Evolutionary conservation across 2,329 filamentous ascomycete genomes (phyloP).

Genomic region (Aspergillus aculeatinus): DNA sequence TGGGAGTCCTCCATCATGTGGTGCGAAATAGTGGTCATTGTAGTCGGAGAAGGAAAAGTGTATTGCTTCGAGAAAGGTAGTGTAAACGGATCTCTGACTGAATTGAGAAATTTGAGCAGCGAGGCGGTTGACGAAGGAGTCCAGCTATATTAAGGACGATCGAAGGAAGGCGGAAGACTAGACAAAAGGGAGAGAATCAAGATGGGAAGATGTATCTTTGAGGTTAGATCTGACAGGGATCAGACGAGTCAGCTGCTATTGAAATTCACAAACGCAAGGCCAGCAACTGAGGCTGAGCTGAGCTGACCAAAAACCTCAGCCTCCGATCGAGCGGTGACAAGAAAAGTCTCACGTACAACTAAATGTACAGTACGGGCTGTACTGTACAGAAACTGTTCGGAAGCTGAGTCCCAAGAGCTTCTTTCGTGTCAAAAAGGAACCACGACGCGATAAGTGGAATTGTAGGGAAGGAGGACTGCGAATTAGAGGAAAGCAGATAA

Average conservation of each 20-base stretch:
- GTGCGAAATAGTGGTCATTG: slow-evolving; percentile 29
- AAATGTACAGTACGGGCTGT: too few relatives aligned
- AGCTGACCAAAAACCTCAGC: slow-evolving; percentile 2
- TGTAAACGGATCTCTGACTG: neutral
- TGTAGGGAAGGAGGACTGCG: too few relatives aligned
- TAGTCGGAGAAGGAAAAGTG: slow-evolving; percentile 9
- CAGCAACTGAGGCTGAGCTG: slow-evolving; percentile 12
- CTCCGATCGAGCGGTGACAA: neutral
- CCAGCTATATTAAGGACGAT: neutral
- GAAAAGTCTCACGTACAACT: too few relatives aligned
- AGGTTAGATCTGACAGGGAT: neutral
- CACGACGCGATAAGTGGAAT: too few relatives aligned
- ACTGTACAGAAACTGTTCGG: too few relatives aligned
- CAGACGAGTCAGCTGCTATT: slow-evolving; percentile 8
- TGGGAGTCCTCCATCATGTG: slow-evolving; percentile 31
- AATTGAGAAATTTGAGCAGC: neutral
- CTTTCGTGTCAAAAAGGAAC: too few relatives aligned
- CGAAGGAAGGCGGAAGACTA: neutral
- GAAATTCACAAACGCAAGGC: neutral
- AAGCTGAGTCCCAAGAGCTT: neutral
- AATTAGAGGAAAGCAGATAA: too few relatives aligned
- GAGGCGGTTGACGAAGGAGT: neutral
- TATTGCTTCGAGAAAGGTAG: too few relatives aligned
- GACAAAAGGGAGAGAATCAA: neutral
- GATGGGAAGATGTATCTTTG: neutral